Conservation (phyloP, 306 rosid species). For the Dicorynia guianensis region DNA sequence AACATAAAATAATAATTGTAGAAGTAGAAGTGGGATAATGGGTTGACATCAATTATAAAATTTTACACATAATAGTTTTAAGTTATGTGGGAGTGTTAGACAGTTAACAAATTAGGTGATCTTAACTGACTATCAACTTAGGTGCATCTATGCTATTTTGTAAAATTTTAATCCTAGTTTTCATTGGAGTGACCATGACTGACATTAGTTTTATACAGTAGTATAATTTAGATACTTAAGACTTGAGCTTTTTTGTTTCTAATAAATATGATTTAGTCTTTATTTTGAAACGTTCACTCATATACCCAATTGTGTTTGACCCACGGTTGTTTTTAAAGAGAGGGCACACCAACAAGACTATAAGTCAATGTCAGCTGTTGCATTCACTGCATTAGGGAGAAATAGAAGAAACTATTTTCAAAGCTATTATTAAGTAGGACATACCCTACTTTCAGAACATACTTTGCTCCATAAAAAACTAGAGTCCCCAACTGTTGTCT, state of each 20-base stretch:
- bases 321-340: conserved; percentile 26
- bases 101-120: too few species aligned
- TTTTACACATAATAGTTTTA: too few species aligned
- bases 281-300: not conserved
- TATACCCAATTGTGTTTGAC: not conserved
- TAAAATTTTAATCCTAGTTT: too few species aligned
- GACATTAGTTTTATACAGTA: not conserved
- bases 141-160: too few species aligned
- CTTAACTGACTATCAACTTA: too few species aligned
- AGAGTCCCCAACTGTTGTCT: not conserved
- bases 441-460: not conserved
- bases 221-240: conserved; percentile 2
- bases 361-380: not conserved
- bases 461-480: not conserved
- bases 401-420: not conserved
- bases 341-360: not conserved
- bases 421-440: not conserved
- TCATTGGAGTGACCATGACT: too few species aligned
- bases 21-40: not conserved
- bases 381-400: too few species aligned
- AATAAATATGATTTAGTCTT: not conserved
- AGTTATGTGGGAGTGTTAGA: too few species aligned
- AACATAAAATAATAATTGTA: not conserved
- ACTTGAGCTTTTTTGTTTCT: not conserved
- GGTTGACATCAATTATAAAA: too few species aligned